These are phyloP conservation scores for Trichoderma virens DNA, from an alignment of 495 filamentous ascomycete species.

Conservation along the genomic window DNA sequence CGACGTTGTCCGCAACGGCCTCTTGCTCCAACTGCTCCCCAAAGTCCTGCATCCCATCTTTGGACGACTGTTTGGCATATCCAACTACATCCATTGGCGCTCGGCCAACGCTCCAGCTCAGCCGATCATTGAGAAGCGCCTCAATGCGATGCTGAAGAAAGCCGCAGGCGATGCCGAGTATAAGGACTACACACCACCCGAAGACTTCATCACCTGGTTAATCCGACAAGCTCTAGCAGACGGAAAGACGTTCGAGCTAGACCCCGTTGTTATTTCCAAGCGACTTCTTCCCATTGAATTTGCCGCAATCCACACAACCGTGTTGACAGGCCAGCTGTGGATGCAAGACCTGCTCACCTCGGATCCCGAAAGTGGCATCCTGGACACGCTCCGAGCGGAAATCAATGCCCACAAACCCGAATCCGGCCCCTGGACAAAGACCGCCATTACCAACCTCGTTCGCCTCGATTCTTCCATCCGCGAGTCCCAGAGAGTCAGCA, in stretches of 20 bases:
- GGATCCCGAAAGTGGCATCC: slow-evolving; percentile 19
- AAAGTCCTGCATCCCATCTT: slow-evolving; percentile 26
- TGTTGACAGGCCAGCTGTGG: slow-evolving; percentile 32
- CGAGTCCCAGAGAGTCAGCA: slow-evolving; percentile 28
- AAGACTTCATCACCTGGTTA: slow-evolving; percentile 30
- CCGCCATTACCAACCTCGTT: slow-evolving; percentile 22
- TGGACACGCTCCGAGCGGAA: slow-evolving; percentile 31
- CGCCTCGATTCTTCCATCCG: slow-evolving; percentile 28
- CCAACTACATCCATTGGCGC: slow-evolving; percentile 26
- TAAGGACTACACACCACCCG: slow-evolving; percentile 20
- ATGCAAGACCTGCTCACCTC: slow-evolving; percentile 36
- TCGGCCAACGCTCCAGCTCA: slow-evolving; percentile 17
- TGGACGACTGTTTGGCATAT: slow-evolving; percentile 18
- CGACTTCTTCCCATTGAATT: slow-evolving; percentile 36
- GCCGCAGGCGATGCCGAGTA: slow-evolving; percentile 18
- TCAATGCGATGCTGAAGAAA: slow-evolving; percentile 21
- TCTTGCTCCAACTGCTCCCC: slow-evolving; percentile 29
- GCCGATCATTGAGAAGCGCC: slow-evolving; percentile 24
- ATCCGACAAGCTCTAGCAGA: slow-evolving; percentile 28
- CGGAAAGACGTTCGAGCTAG: slow-evolving; percentile 16
- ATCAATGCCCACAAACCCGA: slow-evolving; percentile 22
- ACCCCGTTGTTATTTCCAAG: slow-evolving; percentile 20
- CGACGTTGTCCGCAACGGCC: slow-evolving; percentile 24
- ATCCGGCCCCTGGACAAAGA: slow-evolving; percentile 33
- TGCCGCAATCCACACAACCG: slow-evolving; percentile 41